Evolutionary conservation across 129 eudicot species (phyloP).

Genomic region (Tagetes patula): DNA sequence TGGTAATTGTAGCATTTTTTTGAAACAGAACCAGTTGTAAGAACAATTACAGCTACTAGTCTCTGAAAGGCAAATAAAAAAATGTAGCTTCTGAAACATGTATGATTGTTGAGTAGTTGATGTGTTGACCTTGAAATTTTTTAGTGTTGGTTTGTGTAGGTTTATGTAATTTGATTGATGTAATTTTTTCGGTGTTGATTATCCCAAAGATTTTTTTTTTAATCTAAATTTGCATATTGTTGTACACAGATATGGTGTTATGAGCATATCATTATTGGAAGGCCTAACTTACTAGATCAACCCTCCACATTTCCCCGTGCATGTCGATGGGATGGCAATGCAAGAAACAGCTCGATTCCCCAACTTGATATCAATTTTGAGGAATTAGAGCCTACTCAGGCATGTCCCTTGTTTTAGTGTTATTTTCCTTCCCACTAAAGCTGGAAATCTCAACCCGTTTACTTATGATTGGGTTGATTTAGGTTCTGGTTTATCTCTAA

Average conservation of each 20-base stretch:
- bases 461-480: not conserved
- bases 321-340: slow-evolving; percentile 57
- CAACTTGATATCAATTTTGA: slow-evolving; percentile 34
- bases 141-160: not conserved
- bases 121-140: not conserved
- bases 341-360: slow-evolving; percentile 25
- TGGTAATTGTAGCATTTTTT: not conserved
- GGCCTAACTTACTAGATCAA: slow-evolving; percentile 42
- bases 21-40: not conserved
- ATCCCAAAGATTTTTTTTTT: not conserved
- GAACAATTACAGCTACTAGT: not conserved
- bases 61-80: not conserved
- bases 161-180: not conserved
- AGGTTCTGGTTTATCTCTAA: not conserved
- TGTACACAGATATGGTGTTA: slow-evolving; percentile 59
- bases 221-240: slow-evolving; percentile 12
- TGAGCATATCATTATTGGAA: slow-evolving; percentile 58
- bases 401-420: not conserved
- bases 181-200: not conserved
- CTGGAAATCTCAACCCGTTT: not conserved
- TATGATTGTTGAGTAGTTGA: not conserved
- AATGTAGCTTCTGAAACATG: not conserved
- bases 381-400: slow-evolving; percentile 49
- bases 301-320: slow-evolving; percentile 48
- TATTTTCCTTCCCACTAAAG: not conserved